phyloP scores from a whole-genome alignment of 2,329 filamentous ascomycete species.

The Fusarium sublunatum region DNA sequence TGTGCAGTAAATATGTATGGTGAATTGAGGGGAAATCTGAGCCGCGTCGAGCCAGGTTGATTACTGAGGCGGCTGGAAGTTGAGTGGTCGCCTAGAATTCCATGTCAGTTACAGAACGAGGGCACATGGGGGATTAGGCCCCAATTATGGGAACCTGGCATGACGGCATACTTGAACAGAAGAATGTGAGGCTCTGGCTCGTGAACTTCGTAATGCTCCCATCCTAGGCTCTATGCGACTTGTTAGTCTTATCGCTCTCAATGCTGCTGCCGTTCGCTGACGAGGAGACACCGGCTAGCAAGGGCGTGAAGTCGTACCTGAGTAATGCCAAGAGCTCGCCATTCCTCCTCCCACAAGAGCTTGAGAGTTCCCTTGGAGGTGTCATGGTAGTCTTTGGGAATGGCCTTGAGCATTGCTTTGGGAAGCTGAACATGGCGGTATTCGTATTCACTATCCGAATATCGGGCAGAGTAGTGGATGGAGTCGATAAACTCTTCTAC shows the following conservation, averaged over 20 bases:
- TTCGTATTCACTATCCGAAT: conserved; percentile 91
- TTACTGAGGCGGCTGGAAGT: conserved; percentile 79
- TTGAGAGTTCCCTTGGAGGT: conserved; percentile 90
- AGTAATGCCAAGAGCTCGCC: conserved; percentile 95
- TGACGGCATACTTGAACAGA: conserved; percentile 86
- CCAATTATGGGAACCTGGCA: neutral
- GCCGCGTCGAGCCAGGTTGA: conserved; percentile 22
- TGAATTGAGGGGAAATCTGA: conserved; percentile 44
- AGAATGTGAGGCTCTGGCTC: conserved; percentile 98
- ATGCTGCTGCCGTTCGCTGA: neutral
- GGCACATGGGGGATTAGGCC: neutral
- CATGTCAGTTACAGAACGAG: conserved; percentile 4
- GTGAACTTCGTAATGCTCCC: conserved; percentile 99
- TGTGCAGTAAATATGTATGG: conserved; percentile 45
- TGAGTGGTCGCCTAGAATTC: conserved; percentile 77
- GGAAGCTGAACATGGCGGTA: conserved; percentile 98
- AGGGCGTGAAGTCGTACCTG: conserved; percentile 70
- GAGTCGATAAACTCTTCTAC: conserved; percentile 92
- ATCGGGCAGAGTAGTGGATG: conserved; percentile 97
- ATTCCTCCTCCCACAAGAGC: conserved; percentile 97
- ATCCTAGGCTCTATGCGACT: conserved; percentile 82
- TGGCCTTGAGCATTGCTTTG: conserved; percentile 97
- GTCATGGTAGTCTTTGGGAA: conserved; percentile 95
- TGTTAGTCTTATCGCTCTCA: conserved; percentile 28
- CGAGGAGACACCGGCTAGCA: neutral